phyloP scores from a whole-genome alignment of 2,329 filamentous ascomycete genomes.

The Fusarium foetens region DNA sequence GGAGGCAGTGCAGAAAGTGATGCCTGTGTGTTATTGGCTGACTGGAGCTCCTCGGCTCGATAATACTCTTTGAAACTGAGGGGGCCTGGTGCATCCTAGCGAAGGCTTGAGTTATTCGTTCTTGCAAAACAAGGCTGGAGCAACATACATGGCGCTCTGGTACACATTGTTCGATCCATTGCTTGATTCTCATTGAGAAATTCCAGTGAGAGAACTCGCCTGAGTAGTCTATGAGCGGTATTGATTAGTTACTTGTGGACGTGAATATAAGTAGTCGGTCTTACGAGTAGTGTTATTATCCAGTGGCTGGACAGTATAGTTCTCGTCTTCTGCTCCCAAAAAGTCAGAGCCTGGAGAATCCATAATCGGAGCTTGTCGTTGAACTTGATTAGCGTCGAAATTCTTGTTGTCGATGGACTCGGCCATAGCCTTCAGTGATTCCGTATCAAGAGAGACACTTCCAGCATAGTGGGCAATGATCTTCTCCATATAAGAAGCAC shows the following conservation, averaged over 20 bases:
- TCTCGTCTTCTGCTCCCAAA: conserved; percentile 50
- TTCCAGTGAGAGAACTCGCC: conserved; percentile 65
- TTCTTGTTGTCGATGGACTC: conserved; percentile 54
- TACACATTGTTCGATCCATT: conserved; percentile 58
- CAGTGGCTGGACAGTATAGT: conserved; percentile 54
- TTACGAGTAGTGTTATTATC: conserved; percentile 55
- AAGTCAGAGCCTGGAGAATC: conserved; percentile 42
- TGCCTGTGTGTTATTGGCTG: conserved; percentile 51
- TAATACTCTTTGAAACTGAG: conserved; percentile 55
- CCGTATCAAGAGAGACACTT: conserved; percentile 48
- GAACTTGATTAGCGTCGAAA: conserved; percentile 20
- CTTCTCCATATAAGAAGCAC: conserved; percentile 55
- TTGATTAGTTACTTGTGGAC: conserved; percentile 16
- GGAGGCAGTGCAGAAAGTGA: conserved; percentile 57
- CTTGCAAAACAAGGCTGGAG: neutral
- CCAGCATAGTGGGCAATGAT: conserved; percentile 59
- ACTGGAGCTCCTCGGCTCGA: conserved; percentile 58
- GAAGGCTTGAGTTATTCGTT: neutral
- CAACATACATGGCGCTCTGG: conserved; percentile 46
- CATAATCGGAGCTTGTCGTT: conserved; percentile 35
- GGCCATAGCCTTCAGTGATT: conserved; percentile 53
- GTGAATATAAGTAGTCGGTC: conserved; percentile 22
- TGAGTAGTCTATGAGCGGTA: conserved; percentile 55
- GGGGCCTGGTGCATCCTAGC: conserved; percentile 43
- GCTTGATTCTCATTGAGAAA: conserved; percentile 62